These are phyloP conservation scores for Prunus persica DNA, from an alignment of 306 rosid species.

Conservation along the genomic window DNA sequence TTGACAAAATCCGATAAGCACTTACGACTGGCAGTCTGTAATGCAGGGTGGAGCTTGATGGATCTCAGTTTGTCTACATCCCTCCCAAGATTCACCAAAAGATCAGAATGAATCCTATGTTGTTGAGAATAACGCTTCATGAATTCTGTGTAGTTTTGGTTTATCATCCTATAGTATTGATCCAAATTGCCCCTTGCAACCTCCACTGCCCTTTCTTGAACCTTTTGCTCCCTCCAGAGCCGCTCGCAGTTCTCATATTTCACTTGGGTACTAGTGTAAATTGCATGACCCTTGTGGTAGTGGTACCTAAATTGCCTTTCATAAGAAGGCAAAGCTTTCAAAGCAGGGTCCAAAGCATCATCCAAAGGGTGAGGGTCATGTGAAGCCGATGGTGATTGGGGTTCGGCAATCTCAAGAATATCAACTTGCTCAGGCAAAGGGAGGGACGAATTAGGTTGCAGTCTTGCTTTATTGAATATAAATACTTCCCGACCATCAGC, in stretches of 20 bases:
- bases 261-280: conserved; percentile 48
- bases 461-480: conserved; percentile 74
- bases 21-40: conserved; percentile 56
- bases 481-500: conserved; percentile 71
- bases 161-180: conserved; percentile 64
- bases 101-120: conserved; percentile 73
- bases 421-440: conserved; percentile 68
- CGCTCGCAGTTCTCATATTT: conserved; percentile 70
- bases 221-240: conserved; percentile 81
- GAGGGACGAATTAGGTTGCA: conserved; percentile 51
- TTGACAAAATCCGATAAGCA: conserved; percentile 88
- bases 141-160: conserved; percentile 81
- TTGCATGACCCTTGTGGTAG: conserved; percentile 56
- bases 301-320: conserved; percentile 88
- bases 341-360: conserved; percentile 89
- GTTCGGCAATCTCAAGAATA: conserved; percentile 44
- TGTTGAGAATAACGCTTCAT: conserved; percentile 80
- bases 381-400: conserved; percentile 58
- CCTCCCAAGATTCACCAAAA: conserved; percentile 69
- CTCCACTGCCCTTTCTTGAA: conserved; percentile 90
- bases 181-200: conserved; percentile 89
- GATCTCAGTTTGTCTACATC: conserved; percentile 69
- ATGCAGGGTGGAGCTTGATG: conserved; percentile 71
- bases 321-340: conserved; percentile 91
- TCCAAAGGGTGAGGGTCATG: conserved; percentile 80